These are phyloP conservation scores for Phytophthora europaea DNA, from an alignment of 352 stramenopile species.

Conservation along the genomic window DNA sequence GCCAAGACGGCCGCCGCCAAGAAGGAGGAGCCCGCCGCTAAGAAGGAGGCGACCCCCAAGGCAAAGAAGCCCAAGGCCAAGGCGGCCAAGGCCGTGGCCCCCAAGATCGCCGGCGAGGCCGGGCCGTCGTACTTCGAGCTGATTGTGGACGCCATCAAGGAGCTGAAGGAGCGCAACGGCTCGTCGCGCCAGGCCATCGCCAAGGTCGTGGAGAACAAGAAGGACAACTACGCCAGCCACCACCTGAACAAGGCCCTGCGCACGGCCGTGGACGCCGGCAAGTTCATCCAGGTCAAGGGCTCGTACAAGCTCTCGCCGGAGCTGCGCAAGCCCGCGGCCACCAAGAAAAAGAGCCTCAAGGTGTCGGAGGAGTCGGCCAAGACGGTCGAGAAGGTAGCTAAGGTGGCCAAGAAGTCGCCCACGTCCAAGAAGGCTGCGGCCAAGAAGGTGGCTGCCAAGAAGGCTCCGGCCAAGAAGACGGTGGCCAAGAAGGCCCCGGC, in stretches of 20 bases:
- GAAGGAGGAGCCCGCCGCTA: slow-evolving; percentile 34
- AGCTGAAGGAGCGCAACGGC: slow-evolving; percentile 94
- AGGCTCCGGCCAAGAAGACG: slow-evolving; percentile 73
- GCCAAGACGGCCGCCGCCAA: slow-evolving; percentile 68
- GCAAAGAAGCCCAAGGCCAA: slow-evolving; percentile 65
- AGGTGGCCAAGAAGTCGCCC: slow-evolving; percentile 61
- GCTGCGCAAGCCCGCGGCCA: slow-evolving; percentile 70
- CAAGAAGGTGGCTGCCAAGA: slow-evolving; percentile 82
- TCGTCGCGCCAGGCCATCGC: slow-evolving; percentile 93
- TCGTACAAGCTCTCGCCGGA: slow-evolving; percentile 84
- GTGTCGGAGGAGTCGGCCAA: slow-evolving; percentile 59
- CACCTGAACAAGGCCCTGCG: slow-evolving; percentile 93
- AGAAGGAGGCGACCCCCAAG: slow-evolving; percentile 54
- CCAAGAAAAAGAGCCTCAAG: slow-evolving; percentile 74
- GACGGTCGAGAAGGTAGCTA: slow-evolving; percentile 62
- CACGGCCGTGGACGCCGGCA: slow-evolving; percentile 86
- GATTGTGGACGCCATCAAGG: slow-evolving; percentile 91
- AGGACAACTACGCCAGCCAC: slow-evolving; percentile 84
- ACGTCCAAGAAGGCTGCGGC: slow-evolving; percentile 68
- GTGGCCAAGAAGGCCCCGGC: slow-evolving; percentile 53
- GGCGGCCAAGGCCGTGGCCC: slow-evolving; percentile 37
- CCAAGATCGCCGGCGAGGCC: slow-evolving; percentile 48
- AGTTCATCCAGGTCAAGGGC: slow-evolving; percentile 90
- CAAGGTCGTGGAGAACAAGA: slow-evolving; percentile 91
- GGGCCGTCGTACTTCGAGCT: slow-evolving; percentile 90